Conservation (phyloP, 2,329 filamentous ascomycete species). For the Colletotrichum sidae region DNA sequence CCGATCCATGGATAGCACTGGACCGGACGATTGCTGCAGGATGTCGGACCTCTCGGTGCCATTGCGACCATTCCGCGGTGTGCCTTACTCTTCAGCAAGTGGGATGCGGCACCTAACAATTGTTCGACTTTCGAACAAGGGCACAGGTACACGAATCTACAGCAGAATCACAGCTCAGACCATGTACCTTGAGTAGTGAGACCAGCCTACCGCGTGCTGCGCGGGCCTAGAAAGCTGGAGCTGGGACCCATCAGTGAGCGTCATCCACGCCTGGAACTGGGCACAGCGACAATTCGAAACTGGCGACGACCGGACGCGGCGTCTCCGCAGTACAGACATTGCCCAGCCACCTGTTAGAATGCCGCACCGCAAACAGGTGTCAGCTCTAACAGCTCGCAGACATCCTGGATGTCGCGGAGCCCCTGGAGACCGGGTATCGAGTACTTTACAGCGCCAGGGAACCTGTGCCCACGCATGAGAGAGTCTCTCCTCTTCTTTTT, state of each 20-base stretch:
- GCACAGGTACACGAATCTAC: no score
- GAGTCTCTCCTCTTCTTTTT: no score
- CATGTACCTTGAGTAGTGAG: no score
- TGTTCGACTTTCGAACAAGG: no score
- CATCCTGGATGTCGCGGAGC: not conserved
- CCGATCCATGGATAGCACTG: not conserved
- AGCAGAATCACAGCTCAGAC: no score
- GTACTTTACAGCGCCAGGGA: slow-evolving; percentile 1
- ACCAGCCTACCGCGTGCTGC: slow-evolving; percentile 1
- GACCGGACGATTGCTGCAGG: slow-evolving; percentile 6
- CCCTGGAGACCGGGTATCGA: not conserved
- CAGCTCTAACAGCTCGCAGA: not conserved
- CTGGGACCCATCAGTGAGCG: slow-evolving; percentile 33
- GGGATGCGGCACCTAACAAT: no score
- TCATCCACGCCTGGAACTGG: slow-evolving; percentile 26
- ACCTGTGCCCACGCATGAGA: not conserved
- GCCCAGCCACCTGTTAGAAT: slow-evolving; percentile 33
- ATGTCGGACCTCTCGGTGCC: not conserved
- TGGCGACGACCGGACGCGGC: slow-evolving; percentile 3
- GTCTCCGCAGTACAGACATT: slow-evolving; percentile 29
- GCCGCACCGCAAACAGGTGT: not conserved
- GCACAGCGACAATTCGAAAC: not conserved
- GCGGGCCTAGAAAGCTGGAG: slow-evolving; percentile 20
- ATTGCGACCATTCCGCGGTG: no score
- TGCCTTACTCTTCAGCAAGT: no score